Base-by-base conservation (phyloP, 2,329 filamentous ascomycete species). In the Fusarium sp. region DNA sequence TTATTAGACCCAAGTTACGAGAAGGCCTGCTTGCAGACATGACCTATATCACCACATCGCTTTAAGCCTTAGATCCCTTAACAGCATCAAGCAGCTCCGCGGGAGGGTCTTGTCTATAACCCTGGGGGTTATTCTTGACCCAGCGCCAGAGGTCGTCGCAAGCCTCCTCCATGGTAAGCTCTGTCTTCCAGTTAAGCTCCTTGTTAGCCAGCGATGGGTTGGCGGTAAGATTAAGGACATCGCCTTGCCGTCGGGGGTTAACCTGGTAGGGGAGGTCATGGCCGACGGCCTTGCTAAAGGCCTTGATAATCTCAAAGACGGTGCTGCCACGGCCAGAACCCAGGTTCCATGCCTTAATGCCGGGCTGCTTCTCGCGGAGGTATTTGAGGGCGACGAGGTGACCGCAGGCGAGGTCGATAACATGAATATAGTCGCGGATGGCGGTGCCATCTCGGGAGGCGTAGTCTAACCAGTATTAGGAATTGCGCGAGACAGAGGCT, bases 361-460 rank as follows among this genome's bases (percentile, higher is more conserved):
- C 96, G 20, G 96, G 95, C 75, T 93, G 88, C 73, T 95, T 84
- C 70, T 92, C 87, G 74, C 92, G 92, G 50, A 98, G 91, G 83
- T 97, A 93, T 83, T 96, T 94, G 73, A 99, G 91, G 23, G 97
- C 96, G 63, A 93, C 88, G 61, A 97, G 84, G 80, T 98, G 94
- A 66, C 94, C 94, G 68, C 88, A 88, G 44, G 94, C 93, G 24
- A 98, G 89, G 77, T 98, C 94, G 68, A 97, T 86, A 62, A 98
- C 93, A 85, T 98, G 94, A 81, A 99, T 98, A 86, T 99, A 99
- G 84, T 99, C 96, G 74, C 96, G 92, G 79, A 98, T 97, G 68
- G 93, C 93, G 54, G 94, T 98, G 70, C 94, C 94, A 79, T 98
- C 94, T 74, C 90, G 91, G 54, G 94, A 97, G 31, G 86, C 79